Evolutionary conservation across 2,329 filamentous ascomycete genomes (phyloP), one percentile per base, ranked within the genome.

Genomic region (Meredithiella fracta): DNA sequence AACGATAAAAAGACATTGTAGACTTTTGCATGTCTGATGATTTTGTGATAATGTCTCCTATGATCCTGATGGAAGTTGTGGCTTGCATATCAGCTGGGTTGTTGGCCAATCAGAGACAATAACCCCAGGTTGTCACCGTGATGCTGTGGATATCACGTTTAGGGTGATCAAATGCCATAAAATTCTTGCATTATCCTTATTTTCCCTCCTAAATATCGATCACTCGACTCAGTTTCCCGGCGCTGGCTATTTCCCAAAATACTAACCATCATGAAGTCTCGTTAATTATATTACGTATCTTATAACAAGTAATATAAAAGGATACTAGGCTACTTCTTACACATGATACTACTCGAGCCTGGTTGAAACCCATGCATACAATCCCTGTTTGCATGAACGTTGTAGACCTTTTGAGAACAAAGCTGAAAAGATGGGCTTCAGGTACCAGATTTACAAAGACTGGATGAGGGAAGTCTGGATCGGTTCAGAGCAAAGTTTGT

Each of bases 1-100:
- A 34, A 34, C 11, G 29, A 34, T 34, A 5, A 34, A 5, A 11
- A 11, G 29, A 11, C 5, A 34, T 11, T 5, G 11, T 5, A 11
- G 29, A 5, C 5, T 11, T 3, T 22, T 22, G 15, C 15, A n/a
- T 44, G 40, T 44, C 40, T n/a, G 8, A 4, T 44, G 40, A 44
- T 44, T 44, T 44, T 22, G 40, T 44, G 40, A 44, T 6, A 44
- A 44, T 44, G 17, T 44, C 40, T 22, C 40, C 40, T 22, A 4
- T 44, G 17, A 44, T 44, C 40, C 40, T 44, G n/a, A 44, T n/a
- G 40, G 40, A 44, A 44, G 5, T 17, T 44, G 14, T 44, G 40
- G 40, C 40, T 44, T 44, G 40, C 40, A 44, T 44, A 44, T 44
- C 40, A 44, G 40, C 40, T 44, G 40, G 40, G 40, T n/a, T 44